phyloP scores from a whole-genome alignment of 108 stramenopile genomes.

The Skeletonema marinoi region DNA sequence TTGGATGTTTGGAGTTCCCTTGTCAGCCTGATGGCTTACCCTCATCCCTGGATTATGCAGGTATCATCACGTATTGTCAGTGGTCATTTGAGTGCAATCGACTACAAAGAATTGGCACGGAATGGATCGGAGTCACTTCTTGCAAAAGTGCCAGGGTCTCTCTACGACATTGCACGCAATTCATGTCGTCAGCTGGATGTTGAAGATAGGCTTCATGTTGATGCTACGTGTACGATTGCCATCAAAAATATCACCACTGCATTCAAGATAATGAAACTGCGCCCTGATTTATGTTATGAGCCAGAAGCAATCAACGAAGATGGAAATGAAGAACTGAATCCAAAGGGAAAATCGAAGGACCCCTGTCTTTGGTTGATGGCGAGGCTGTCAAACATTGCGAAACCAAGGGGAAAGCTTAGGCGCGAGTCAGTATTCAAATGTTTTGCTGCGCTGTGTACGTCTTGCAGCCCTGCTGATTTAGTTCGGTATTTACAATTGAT shows the following conservation, averaged over 20 bases:
- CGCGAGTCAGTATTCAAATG: constrained; percentile 83
- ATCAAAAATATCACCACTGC: constrained; percentile 72
- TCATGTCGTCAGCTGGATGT: constrained; percentile 68
- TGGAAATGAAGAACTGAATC: constrained; percentile 16
- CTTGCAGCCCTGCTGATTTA: constrained; percentile 47
- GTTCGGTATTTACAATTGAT: constrained; percentile 72
- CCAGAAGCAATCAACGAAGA: constrained; percentile 19
- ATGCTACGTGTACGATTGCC: constrained; percentile 53
- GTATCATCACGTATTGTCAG: constrained; percentile 63
- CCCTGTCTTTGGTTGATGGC: constrained; percentile 73
- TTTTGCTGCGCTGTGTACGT: constrained; percentile 74
- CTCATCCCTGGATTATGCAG: constrained; percentile 81
- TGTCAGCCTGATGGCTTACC: constrained; percentile 55
- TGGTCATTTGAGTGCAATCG: constrained; percentile 47
- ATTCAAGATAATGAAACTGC: constrained; percentile 61
- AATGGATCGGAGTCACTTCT: constrained; percentile 46
- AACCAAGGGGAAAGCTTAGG: constrained; percentile 66
- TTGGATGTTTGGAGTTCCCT: constrained; percentile 58
- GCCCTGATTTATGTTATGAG: constrained; percentile 65
- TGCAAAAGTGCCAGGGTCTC: constrained; percentile 44
- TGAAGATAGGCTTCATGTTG: constrained; percentile 64
- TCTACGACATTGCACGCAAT: constrained; percentile 72
- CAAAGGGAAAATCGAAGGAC: constrained; percentile 33
- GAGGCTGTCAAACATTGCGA: constrained; percentile 81
- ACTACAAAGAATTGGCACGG: constrained; percentile 21